Conservation (phyloP, 2,329 filamentous ascomycete genomes). For the Amylocarpus encephaloides region DNA sequence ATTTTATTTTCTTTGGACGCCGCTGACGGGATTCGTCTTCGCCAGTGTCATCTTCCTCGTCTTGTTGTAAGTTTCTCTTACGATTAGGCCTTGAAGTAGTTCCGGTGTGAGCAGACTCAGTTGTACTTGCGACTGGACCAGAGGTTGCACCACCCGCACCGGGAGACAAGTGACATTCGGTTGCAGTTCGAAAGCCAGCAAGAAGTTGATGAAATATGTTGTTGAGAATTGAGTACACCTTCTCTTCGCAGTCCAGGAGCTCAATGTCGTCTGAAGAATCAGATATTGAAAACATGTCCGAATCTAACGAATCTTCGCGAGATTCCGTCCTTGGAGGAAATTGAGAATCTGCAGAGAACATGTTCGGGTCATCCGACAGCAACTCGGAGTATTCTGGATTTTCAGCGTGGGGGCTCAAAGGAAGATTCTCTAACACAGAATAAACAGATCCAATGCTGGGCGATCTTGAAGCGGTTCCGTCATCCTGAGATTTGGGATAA, state of each 20-base stretch:
- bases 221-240: neutral
- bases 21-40: neutral
- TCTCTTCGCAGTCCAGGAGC: neutral
- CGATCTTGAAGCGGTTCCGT: too few relatives aligned
- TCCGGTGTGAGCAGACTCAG: neutral
- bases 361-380: too few relatives aligned
- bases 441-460: too few relatives aligned
- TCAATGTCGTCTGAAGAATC: slow-evolving; percentile 8
- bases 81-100: neutral
- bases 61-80: neutral
- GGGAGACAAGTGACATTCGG: neutral
- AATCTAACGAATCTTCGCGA: slow-evolving; percentile 7
- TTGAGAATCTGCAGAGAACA: neutral
- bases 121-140: neutral
- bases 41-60: slow-evolving; percentile 1
- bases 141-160: neutral
- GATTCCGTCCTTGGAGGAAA: neutral
- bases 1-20: slow-evolving; percentile 1
- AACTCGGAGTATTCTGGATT: too few relatives aligned
- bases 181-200: neutral
- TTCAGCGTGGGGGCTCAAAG: too few relatives aligned
- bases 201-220: neutral
- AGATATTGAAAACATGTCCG: slow-evolving; percentile 11
- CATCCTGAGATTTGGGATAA: too few relatives aligned
- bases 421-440: too few relatives aligned